Evolutionary conservation across 441 rosid species (phyloP).

Genomic region (Corymbia calophylla): DNA sequence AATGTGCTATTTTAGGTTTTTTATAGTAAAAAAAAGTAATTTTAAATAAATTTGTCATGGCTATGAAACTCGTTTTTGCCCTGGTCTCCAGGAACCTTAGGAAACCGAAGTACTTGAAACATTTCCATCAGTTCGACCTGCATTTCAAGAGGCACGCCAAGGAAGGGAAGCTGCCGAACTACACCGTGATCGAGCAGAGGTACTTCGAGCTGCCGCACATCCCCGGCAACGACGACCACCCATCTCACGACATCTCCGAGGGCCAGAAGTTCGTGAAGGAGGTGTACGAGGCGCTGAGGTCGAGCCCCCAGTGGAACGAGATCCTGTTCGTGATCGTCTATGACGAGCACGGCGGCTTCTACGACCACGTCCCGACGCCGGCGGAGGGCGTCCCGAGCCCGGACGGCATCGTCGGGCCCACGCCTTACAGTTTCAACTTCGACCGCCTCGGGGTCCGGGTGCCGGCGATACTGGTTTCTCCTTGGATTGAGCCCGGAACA

Average conservation of each 20-base stretch:
- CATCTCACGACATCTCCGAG: neutral
- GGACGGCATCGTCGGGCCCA: neutral
- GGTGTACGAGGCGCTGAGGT: neutral
- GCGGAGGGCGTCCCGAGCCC: neutral
- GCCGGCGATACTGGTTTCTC: neutral
- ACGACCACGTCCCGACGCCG: neutral
- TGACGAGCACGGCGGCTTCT: neutral
- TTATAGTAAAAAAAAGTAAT: too few species aligned
- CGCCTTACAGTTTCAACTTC: neutral
- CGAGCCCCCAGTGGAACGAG: neutral
- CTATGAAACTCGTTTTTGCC: too few species aligned
- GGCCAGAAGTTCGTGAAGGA: neutral
- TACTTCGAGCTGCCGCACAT: neutral
- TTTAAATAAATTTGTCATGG: too few species aligned
- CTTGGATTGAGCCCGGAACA: constrained; percentile 3
- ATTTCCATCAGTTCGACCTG: neutral
- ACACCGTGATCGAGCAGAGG: neutral
- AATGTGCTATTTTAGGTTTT: fast-evolving
- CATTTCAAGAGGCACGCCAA: neutral
- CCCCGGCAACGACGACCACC: constrained; percentile 1
- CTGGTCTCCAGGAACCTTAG: neutral
- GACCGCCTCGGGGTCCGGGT: neutral
- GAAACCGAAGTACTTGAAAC: neutral
- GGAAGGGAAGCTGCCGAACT: constrained; percentile 1
- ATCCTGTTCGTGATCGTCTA: neutral